Conservation (phyloP, 495 filamentous ascomycete species). For the Penicillium samsonianum region DNA sequence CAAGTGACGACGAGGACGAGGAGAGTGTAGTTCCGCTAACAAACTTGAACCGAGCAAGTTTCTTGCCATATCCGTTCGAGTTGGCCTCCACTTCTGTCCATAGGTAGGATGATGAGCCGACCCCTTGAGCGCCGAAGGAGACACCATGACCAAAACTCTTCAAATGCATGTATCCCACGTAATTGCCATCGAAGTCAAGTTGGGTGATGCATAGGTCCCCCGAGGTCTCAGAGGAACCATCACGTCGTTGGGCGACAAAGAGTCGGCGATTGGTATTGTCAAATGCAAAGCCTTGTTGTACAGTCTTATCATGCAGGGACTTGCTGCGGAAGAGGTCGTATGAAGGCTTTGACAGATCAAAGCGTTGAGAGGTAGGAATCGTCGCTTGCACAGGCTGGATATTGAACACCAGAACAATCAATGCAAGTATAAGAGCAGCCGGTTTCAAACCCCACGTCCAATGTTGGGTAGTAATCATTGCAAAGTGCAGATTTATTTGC, state of each 20-base stretch:
- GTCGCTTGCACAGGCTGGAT: constrained; percentile 3
- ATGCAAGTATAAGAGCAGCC: neutral
- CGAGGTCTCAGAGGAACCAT: constrained; percentile 12
- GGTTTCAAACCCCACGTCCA: neutral
- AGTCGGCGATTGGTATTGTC: constrained; percentile 26
- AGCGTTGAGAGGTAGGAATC: constrained; percentile 17
- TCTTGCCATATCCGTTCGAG: constrained; percentile 23
- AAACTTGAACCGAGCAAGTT: constrained; percentile 24
- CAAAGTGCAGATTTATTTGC: too few relatives aligned
- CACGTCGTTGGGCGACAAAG: constrained; percentile 20
- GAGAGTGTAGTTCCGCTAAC: constrained; percentile 13
- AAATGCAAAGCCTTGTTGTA: constrained; percentile 27
- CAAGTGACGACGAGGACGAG: neutral
- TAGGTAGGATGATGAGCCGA: constrained; percentile 20
- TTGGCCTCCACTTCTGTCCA: constrained; percentile 25
- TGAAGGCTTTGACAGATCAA: constrained; percentile 20
- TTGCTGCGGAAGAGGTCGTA: constrained; percentile 23
- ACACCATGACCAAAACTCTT: constrained; percentile 24
- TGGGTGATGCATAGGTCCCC: constrained; percentile 26
- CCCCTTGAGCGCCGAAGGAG: constrained; percentile 19
- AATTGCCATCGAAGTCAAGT: constrained; percentile 25
- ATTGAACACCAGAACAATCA: constrained; percentile 4
- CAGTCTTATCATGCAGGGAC: constrained; percentile 15
- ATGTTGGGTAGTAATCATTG: neutral
- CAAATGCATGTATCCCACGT: constrained; percentile 22